Conservation (phyloP, 257 asterid species). For the Mentha longifolia region DNA sequence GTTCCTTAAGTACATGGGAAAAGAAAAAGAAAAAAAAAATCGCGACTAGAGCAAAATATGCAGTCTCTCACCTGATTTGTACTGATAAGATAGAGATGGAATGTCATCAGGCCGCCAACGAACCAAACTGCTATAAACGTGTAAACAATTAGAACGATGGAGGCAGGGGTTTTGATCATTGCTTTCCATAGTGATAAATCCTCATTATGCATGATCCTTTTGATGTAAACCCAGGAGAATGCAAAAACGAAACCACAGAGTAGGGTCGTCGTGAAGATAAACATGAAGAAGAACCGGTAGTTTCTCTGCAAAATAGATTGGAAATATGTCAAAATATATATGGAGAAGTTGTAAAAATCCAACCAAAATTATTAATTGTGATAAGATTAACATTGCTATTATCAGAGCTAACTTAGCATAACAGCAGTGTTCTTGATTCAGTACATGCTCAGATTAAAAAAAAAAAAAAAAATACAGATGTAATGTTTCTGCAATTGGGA, state of each 20-base stretch:
- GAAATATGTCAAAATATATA: slow-evolving; percentile 11
- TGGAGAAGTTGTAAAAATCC: background rate
- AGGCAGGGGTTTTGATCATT: slow-evolving; percentile 87
- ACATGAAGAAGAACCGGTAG: slow-evolving; percentile 97
- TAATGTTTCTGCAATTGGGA: background rate
- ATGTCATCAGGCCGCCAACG: slow-evolving; percentile 95
- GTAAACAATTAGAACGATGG: slow-evolving; percentile 78
- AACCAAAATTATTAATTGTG: background rate
- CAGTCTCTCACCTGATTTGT: slow-evolving; percentile 77
- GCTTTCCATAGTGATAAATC: slow-evolving; percentile 80
- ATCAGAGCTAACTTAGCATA: no score
- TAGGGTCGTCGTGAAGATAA: slow-evolving; percentile 88
- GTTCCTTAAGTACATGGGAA: background rate
- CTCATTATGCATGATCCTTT: slow-evolving; percentile 68
- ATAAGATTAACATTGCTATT: no score
- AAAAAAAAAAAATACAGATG: no score
- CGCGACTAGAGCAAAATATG: background rate
- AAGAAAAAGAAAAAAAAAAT: no score
- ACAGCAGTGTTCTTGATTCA: background rate
- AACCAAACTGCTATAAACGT: slow-evolving; percentile 92
- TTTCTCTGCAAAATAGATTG: slow-evolving; percentile 67
- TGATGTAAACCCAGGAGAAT: slow-evolving; percentile 90
- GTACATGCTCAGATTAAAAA: background rate
- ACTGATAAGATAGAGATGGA: slow-evolving; percentile 86
- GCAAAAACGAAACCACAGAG: slow-evolving; percentile 83